These are phyloP conservation scores for Aspergillus sp. DNA, from an alignment of 2,329 filamentous ascomycete genomes.

Conservation along the genomic window DNA sequence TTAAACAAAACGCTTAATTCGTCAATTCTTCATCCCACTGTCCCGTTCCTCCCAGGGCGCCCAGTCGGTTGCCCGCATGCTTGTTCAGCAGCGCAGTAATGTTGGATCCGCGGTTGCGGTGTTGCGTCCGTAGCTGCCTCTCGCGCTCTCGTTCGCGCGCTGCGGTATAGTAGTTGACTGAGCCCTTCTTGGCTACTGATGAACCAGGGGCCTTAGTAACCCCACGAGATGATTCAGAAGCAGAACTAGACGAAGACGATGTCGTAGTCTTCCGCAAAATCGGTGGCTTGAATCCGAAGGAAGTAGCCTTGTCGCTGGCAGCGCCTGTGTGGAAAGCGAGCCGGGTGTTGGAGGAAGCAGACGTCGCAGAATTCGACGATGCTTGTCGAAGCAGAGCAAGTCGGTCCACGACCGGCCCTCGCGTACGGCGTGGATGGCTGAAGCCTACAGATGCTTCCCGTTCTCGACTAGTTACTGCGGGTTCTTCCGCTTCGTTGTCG, in stretches of 20 bases:
- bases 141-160: conserved; percentile 60
- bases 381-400: conserved; percentile 45
- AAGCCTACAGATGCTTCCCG: conserved; percentile 28
- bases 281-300: conserved; percentile 35
- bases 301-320: conserved; percentile 13
- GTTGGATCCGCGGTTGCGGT: conserved; percentile 41
- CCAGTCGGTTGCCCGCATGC: conserved; percentile 39
- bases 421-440: conserved; percentile 39
- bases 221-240: conserved; percentile 24
- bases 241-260: conserved; percentile 25
- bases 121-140: conserved; percentile 52
- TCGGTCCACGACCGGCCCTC: conserved; percentile 45
- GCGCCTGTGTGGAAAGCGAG: conserved; percentile 34
- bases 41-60: conserved; percentile 36
- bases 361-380: conserved; percentile 43
- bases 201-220: conserved; percentile 35
- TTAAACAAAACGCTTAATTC: conserved; percentile 1
- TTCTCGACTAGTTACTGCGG: conserved; percentile 20
- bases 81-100: conserved; percentile 40
- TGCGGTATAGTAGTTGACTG: conserved; percentile 57
- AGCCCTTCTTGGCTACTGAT: conserved; percentile 58
- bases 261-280: conserved; percentile 32
- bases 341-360: conserved; percentile 26
- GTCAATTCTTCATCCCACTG: conserved; percentile 36
- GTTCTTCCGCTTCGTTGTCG: conserved; percentile 23